Evolutionary conservation across 192 early-diverging fungal species (phyloP).

Genomic region (Helicostylum pulchrum): DNA sequence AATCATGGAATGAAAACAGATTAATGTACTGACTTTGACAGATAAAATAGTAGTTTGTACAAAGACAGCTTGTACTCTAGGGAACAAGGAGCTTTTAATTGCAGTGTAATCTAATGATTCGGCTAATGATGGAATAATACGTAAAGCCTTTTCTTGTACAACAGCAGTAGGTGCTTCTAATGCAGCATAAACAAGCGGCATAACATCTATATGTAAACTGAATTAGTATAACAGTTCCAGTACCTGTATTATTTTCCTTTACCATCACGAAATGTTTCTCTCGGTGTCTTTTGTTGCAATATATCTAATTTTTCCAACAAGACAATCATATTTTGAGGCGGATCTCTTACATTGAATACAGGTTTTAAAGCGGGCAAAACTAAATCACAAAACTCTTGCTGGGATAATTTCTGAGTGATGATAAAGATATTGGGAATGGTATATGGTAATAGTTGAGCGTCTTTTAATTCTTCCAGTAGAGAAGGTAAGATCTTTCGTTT

Average conservation of each 20-base stretch:
- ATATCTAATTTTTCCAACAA: slow-evolving; percentile 63
- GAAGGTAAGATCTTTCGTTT: slow-evolving; percentile 71
- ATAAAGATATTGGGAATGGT: slow-evolving; percentile 75
- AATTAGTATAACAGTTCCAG: background rate
- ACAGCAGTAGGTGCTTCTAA: slow-evolving; percentile 50
- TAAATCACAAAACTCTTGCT: slow-evolving; percentile 57
- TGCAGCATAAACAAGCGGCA: slow-evolving; percentile 71
- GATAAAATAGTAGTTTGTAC: slow-evolving; percentile 61
- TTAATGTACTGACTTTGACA: slow-evolving; percentile 67
- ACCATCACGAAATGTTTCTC: slow-evolving; percentile 62
- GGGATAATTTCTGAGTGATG: slow-evolving; percentile 58
- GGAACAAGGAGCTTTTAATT: slow-evolving; percentile 63
- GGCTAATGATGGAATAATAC: slow-evolving; percentile 53
- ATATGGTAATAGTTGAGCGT: slow-evolving; percentile 66
- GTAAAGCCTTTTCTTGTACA: slow-evolving; percentile 68
- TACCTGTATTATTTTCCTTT: background rate
- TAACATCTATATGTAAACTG: slow-evolving; percentile 44
- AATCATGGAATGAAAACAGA: slow-evolving; percentile 67
- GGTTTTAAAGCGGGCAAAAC: slow-evolving; percentile 64
- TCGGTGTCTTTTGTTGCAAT: slow-evolving; percentile 61
- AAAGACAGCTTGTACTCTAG: slow-evolving; percentile 70
- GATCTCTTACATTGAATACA: slow-evolving; percentile 55
- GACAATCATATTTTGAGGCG: slow-evolving; percentile 65
- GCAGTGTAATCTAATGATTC: slow-evolving; percentile 60
- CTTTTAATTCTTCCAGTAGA: slow-evolving; percentile 70